These are phyloP conservation scores for Verticillium klebahnii DNA, from an alignment of 2,329 filamentous ascomycete genomes.

Conservation along the genomic window DNA sequence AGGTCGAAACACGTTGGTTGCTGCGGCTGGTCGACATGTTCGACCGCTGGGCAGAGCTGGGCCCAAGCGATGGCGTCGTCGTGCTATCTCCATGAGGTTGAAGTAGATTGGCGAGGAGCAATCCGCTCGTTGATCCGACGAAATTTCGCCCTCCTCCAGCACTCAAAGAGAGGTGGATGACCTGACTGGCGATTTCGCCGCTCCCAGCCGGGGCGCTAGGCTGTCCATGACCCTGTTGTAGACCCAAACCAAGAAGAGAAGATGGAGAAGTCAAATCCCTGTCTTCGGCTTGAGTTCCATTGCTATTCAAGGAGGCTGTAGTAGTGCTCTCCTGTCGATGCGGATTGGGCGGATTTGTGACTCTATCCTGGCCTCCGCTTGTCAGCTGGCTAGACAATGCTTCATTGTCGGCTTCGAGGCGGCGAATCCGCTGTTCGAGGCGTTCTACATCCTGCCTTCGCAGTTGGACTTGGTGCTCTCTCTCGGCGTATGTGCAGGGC, in stretches of 20 bases:
- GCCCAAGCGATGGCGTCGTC: not conserved
- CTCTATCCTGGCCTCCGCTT: constrained; percentile 6
- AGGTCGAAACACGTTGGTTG: constrained; percentile 5
- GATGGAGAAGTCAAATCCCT: not conserved
- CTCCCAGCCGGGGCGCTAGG: constrained; percentile 4
- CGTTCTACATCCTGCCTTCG: constrained; percentile 26
- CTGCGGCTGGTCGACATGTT: not conserved
- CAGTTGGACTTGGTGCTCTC: constrained; percentile 20
- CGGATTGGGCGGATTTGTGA: not conserved
- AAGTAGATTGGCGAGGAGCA: constrained; percentile 36
- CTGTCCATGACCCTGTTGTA: constrained; percentile 1
- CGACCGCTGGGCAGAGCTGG: constrained; percentile 4
- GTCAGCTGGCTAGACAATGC: constrained; percentile 12
- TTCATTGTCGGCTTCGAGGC: constrained; percentile 25
- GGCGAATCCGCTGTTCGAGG: constrained; percentile 26
- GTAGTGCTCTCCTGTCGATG: not conserved
- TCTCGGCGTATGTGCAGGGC: constrained; percentile 27
- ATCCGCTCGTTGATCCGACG: constrained; percentile 32
- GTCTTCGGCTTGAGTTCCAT: not conserved
- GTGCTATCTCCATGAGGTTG: constrained; percentile 14
- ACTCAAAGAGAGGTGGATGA: constrained; percentile 36
- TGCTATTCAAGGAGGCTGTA: not conserved
- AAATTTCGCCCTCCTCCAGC: constrained; percentile 37
- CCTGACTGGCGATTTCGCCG: constrained; percentile 31
- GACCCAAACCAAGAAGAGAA: not conserved